phyloP scores from a whole-genome alignment of 1,284 basidiomycete species.

The Xerocomus amazonicus region DNA sequence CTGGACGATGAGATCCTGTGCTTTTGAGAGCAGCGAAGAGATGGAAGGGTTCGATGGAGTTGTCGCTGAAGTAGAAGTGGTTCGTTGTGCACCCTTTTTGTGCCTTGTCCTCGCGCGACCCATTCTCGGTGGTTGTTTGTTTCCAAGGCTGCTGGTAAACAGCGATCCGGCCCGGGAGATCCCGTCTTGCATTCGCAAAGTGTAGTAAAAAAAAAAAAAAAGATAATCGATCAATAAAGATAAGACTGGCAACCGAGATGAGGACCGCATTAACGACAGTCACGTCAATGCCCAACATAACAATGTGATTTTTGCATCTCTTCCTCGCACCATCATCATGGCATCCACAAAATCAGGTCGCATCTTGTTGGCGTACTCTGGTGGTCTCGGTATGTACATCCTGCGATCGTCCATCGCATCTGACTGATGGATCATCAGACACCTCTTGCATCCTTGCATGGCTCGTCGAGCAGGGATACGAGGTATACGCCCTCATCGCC shows the following conservation, averaged over 20 bases:
- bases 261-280: too few relatives aligned
- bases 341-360: slow-evolving; percentile 51
- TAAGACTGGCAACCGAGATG: too few relatives aligned
- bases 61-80: slow-evolving; percentile 24
- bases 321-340: slow-evolving; percentile 7
- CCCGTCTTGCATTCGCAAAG: too few relatives aligned
- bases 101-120: slow-evolving; percentile 59
- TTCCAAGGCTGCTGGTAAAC: slow-evolving; percentile 18
- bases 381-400: slow-evolving; percentile 81
- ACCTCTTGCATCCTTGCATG: slow-evolving; percentile 96
- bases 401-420: background rate
- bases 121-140: slow-evolving; percentile 43
- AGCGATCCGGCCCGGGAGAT: background rate
- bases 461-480: slow-evolving; percentile 97
- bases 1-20: slow-evolving; percentile 75
- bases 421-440: slow-evolving; percentile 36
- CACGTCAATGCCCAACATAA: too few relatives aligned
- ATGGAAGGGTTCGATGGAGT: slow-evolving; percentile 36
- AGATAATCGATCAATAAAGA: too few relatives aligned
- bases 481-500: slow-evolving; percentile 98
- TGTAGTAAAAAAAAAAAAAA: too few relatives aligned
- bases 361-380: slow-evolving; percentile 94
- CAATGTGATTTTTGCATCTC: background rate
- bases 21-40: slow-evolving; percentile 63
- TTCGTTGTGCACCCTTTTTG: slow-evolving; percentile 42